These are phyloP conservation scores for Eucalyptus guilfoylei DNA, from an alignment of 345 rosid species.

Conservation along the genomic window DNA sequence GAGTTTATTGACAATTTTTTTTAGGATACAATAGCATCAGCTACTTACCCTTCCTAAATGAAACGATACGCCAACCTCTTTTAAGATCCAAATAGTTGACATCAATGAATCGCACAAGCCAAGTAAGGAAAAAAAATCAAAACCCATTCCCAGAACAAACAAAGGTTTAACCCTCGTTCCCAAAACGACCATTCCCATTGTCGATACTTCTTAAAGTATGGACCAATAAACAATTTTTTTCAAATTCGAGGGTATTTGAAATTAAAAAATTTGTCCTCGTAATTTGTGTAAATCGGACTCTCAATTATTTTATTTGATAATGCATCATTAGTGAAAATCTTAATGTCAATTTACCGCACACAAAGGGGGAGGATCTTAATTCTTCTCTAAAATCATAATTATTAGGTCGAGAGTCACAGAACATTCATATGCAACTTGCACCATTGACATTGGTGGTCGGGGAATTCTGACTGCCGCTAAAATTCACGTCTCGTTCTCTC, in stretches of 20 bases:
- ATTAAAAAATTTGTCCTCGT: background rate
- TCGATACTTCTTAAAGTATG: background rate
- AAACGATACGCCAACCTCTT: background rate
- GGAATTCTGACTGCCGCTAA: background rate
- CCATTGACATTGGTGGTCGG: background rate
- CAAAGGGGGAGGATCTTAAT: background rate
- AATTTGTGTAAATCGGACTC: background rate
- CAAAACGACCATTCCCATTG: background rate
- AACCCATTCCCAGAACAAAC: background rate
- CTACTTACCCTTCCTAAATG: background rate
- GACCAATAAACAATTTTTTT: background rate
- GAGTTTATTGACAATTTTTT: background rate
- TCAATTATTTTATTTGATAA: background rate
- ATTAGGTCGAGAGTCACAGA: background rate
- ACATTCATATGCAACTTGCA: background rate
- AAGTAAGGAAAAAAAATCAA: background rate
- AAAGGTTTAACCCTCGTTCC: background rate
- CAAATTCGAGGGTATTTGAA: background rate
- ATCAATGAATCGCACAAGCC: background rate
- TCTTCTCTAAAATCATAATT: background rate
- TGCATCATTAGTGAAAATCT: background rate
- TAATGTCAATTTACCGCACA: background rate
- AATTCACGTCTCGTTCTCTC: background rate
- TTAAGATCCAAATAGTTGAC: background rate
- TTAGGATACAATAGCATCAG: background rate